Evolutionary conservation across 345 rosid genomes (phyloP), one percentile per base, ranked within the genome.

Genomic region (Eucalyptus pauciflora): DNA sequence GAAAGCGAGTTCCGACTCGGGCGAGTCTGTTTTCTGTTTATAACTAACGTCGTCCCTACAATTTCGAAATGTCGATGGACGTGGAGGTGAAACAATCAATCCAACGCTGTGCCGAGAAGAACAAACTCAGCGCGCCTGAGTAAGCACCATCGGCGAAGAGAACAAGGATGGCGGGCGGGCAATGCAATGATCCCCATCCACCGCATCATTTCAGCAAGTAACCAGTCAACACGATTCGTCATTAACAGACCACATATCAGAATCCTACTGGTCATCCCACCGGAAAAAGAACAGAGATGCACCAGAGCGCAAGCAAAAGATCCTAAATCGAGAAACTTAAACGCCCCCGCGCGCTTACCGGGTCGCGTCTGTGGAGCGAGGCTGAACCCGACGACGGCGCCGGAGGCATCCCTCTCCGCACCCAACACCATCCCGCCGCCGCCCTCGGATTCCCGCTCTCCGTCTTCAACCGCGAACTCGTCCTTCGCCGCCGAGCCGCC

Each of bases 371-470:
- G 94, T 89, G 94, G 93, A 93, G 76, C 52, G 89, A 96, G 92
- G 87, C 94, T 92, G 86, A 95, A 96, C n/a, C 97, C 96, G 86
- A 96, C 90, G 67, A 94, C 92, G 64, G 96, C 91, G 86, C 95
- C 97, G 86, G 97, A 93, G 20, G 54, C 95, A 91, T 97, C 98
- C 86, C 88, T 94, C 88, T 96, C 94, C 2, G 92, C 52, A n/a
- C 94, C 97, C 46, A 93, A 52, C 33, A 95, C 24, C 43, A 92
- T 89, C 18, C 94, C 58, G 3, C 58, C 60, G 29, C 27, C 87
- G 2, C 18, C 87, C 52, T 76, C 48, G 48, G 83, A 76, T 41
- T 41, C 43, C 48, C 25, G 48, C 48, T 76, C 94, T 48, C 64
- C 92, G 8, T 90, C 93, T 76, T 88, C 90, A 18, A 89, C 91